Evolutionary conservation across 1,284 basidiomycete genomes (phyloP).

Genomic region (Cutaneotrichosporon arboriforme): DNA sequence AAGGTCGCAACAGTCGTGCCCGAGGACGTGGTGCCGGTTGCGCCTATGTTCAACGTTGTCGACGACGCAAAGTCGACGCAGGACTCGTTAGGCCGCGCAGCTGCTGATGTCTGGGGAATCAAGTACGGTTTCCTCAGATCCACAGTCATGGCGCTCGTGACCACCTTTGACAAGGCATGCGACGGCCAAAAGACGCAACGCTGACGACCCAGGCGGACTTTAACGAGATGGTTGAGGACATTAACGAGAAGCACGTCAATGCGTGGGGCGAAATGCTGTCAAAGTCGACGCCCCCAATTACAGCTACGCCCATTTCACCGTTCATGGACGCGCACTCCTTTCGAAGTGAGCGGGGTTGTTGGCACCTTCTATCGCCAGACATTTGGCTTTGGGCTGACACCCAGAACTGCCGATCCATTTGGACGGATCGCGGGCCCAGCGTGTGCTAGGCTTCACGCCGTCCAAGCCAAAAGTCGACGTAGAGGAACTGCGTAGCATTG

Average conservation of each 20-base stretch:
- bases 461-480: conserved; percentile 53
- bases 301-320: conserved; percentile 68
- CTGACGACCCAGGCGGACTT: conserved; percentile 11
- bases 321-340: conserved; percentile 69
- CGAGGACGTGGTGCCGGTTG: conserved; percentile 56
- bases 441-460: conserved; percentile 63
- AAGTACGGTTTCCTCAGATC: conserved; percentile 78
- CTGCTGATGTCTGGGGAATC: conserved; percentile 72
- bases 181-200: not conserved
- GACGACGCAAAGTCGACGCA: conserved; percentile 75
- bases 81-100: conserved; percentile 63
- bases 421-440: conserved; percentile 38
- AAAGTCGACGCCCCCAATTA: conserved; percentile 66
- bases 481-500: conserved; percentile 36
- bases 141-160: conserved; percentile 57
- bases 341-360: conserved; percentile 28
- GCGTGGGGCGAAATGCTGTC: conserved; percentile 79
- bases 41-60: conserved; percentile 77
- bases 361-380: no score
- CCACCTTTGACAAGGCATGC: conserved; percentile 41
- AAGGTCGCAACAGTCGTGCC: conserved; percentile 50
- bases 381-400: not conserved
- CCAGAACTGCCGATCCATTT: conserved; percentile 54
- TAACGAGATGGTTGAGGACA: conserved; percentile 19
- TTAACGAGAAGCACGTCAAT: conserved; percentile 57